These are phyloP conservation scores for Gaertneriomyces sp. DNA, from an alignment of 192 early-diverging fungal species.

Conservation along the genomic window DNA sequence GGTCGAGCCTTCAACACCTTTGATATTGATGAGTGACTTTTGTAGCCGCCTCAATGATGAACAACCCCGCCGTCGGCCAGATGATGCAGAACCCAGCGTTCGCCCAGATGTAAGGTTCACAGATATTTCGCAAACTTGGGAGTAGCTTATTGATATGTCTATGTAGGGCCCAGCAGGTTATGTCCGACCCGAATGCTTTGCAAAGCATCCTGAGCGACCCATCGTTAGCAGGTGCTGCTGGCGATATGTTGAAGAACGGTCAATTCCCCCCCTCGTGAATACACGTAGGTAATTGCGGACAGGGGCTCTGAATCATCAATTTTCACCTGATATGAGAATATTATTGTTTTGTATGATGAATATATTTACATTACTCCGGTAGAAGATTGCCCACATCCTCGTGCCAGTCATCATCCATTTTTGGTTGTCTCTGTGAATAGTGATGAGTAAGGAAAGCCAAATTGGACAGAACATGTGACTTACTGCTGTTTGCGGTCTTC, in stretches of 20 bases:
- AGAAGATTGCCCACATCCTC: constrained; percentile 41
- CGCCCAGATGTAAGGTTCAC: constrained; percentile 65
- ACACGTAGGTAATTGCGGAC: too few species aligned
- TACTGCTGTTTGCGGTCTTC: constrained; percentile 24
- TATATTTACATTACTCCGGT: constrained; percentile 29
- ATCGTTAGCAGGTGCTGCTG: constrained; percentile 32
- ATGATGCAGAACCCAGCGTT: constrained; percentile 92
- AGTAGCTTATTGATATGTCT: constrained; percentile 5
- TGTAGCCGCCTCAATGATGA: constrained; percentile 45
- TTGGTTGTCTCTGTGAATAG: neutral
- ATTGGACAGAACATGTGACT: neutral
- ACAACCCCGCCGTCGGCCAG: constrained; percentile 72
- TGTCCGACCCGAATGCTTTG: constrained; percentile 61
- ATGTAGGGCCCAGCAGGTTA: constrained; percentile 72
- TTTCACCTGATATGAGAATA: too few species aligned
- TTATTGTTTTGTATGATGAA: too few species aligned
- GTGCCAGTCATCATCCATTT: constrained; percentile 43
- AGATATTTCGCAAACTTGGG: constrained; percentile 6
- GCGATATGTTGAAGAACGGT: too few species aligned
- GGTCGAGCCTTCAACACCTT: neutral
- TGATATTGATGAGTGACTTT: neutral
- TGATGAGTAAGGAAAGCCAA: neutral
- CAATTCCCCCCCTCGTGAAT: too few species aligned
- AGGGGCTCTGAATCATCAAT: too few species aligned
- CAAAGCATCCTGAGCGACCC: constrained; percentile 72